Base-by-base conservation (phyloP, 2,329 filamentous ascomycete genomes). In the Mycocentrospora acerina region DNA sequence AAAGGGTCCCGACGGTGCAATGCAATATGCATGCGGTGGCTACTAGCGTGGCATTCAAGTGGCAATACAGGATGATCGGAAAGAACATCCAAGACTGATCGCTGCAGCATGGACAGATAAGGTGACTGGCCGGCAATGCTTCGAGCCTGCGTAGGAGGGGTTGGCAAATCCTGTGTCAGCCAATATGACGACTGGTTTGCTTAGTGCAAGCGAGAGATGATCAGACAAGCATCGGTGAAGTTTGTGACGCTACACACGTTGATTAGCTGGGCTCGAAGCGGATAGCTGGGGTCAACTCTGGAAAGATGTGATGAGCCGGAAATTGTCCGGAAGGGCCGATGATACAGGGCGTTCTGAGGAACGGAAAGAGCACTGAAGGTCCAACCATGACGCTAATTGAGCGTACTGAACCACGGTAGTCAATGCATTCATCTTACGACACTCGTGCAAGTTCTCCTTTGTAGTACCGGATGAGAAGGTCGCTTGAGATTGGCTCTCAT, bases 101-200 rank as follows among this genome's bases (percentile, higher is more conserved):
- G 58, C 57, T 70, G 69, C 70, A 72, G 66, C 51, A 56, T 50
- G 46, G 45, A 52, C 46, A 60, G 71, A 73, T 73, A 73, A 73
- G 69, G 67, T 73, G 69, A 74, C 71, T 74, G 71, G 70, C 49
- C 51, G 54, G 58, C 51, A 57, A 66, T 64, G 62, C 50, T 54
- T 64, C 53, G 41, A 56, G 43, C 53, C 53, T 41, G 51, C 47
- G 42, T 43, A 46, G 34, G 56, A 55, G 44, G 57, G 58, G 40
- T 54, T 49, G 56, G 53, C 44, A 60, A 43, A 43, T 36, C 48
- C 46, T 45, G 60, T 61, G 59, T 60, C 55, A 62, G 55, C 59
- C 55, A 61, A 59, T 58, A 44, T 28, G 44, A 50, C 46, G 50
- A 46, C 44, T 55, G 46, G 49, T 40, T 43, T 46, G 42, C 47